Conservation (phyloP, 306 rosid genomes). For the Trifolium subterraneum region DNA sequence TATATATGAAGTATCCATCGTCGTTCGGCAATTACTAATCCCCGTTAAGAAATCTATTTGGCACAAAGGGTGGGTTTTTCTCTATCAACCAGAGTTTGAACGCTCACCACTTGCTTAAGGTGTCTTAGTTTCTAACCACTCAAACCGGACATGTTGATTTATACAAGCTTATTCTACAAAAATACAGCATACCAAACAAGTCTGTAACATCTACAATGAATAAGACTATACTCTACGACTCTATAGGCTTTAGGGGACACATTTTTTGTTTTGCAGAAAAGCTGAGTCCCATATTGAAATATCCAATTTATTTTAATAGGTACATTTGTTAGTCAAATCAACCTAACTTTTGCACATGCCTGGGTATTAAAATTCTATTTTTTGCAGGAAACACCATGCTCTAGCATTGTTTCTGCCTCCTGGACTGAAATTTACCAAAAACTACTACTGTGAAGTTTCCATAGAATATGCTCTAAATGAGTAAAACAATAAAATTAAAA, state of each 20-base stretch:
- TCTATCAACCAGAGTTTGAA: not conserved
- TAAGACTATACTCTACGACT: not conserved
- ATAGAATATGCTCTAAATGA: conserved; percentile 3
- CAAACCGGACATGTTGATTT: not conserved
- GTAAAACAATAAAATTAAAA: conserved; percentile 6
- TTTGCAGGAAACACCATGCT: not conserved
- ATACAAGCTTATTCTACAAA: not conserved
- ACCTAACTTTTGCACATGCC: not conserved
- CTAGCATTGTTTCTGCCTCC: conserved; percentile 4
- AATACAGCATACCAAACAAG: not conserved
- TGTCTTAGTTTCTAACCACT: too few relatives aligned
- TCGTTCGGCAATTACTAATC: too few relatives aligned
- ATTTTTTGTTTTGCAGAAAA: too few relatives aligned
- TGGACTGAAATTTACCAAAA: conserved; percentile 11
- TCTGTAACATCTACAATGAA: not conserved
- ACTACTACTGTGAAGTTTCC: conserved; percentile 2
- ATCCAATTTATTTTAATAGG: not conserved
- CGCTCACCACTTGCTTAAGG: not conserved
- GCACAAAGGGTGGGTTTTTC: not conserved
- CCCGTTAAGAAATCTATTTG: too few relatives aligned
- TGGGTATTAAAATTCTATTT: not conserved
- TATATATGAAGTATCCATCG: too few relatives aligned
- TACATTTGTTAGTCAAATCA: conserved; percentile 4
- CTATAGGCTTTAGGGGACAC: not conserved
- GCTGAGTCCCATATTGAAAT: not conserved